Base-by-base conservation (phyloP, 805 yeast species). In the Saccharomyces eubayanus region DNA sequence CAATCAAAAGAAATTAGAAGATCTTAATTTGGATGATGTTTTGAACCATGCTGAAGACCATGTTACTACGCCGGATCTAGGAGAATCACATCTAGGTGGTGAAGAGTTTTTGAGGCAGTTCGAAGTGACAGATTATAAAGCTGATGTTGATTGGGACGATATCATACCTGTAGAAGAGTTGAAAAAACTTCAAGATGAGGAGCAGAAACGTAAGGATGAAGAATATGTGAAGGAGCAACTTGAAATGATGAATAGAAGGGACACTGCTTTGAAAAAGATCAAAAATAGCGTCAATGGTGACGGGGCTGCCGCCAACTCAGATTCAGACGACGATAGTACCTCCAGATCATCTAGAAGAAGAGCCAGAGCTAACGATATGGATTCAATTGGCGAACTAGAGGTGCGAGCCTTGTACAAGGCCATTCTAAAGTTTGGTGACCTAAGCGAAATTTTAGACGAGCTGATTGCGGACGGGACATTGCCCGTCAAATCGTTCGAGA, bases 131-230 rank as follows among this genome's bases (percentile, higher is more conserved):
- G 99, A 94, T 68, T 95, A 91, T 70, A 94, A 94, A 74, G 98
- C 99, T 0, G 97, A 92, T 69, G 90, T 92, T 57, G 95, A 90
- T 59, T 94, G 99, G 99, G 98, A 94, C 73, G 99, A 94, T 70
- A 94, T 94, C 62, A 94, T 94, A 63, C 99, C 99, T 0, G 91
- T 89, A 59, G 96, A 88, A 47, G 99, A 94, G 69, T 76, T 95
- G 58, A 79, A 83, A 56, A 89, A 87, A 67, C 77, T 94, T 62
- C 94, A 94, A 68, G 96, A 87, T 59, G 96, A 90, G 53, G 99
- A 94, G 67, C 84, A 86, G 76, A 85, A 83, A 67, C 79, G 87
- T 51, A 80, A 84, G 47, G 97, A 94, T 60, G 97, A 92, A 58
- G 86, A 83, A 59, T 91, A 82, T 64, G 77, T 94, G 54, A 84